phyloP scores from a whole-genome alignment of 2,329 filamentous ascomycete species.

The Ophioceras dolichostomum region DNA sequence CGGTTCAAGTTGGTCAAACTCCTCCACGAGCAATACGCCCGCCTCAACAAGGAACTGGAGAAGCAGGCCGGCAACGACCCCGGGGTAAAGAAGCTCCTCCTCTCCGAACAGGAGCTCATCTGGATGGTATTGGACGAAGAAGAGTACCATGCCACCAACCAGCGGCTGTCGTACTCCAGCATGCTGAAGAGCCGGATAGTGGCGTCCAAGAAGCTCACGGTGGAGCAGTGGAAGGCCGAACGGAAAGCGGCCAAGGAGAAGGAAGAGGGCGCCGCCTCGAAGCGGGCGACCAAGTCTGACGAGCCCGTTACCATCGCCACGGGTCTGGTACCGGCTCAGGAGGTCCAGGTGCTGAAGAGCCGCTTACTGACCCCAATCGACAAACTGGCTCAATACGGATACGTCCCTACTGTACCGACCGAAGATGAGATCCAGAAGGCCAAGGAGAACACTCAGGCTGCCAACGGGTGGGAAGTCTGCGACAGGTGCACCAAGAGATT shows the following conservation, averaged over 20 bases:
- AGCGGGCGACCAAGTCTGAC: constrained; percentile 1
- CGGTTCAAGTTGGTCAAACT: constrained; percentile 47
- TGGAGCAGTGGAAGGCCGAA: constrained; percentile 59
- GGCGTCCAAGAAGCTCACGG: constrained; percentile 61
- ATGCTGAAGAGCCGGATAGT: constrained; percentile 73
- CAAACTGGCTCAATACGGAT: constrained; percentile 57
- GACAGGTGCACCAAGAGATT: constrained; percentile 80
- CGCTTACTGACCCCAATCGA: constrained; percentile 52
- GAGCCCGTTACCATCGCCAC: constrained; percentile 40
- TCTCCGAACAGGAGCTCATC: constrained; percentile 56
- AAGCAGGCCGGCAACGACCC: constrained; percentile 37
- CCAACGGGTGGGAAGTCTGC: constrained; percentile 74
- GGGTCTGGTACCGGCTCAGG: constrained; percentile 54
- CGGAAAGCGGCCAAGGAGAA: constrained; percentile 20
- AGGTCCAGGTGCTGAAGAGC: constrained; percentile 47
- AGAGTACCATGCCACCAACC: constrained; percentile 57
- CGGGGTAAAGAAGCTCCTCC: constrained; percentile 35
- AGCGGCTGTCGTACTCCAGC: constrained; percentile 64
- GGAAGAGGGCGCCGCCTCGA: constrained; percentile 14
- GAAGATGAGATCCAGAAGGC: constrained; percentile 55
- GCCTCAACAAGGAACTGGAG: constrained; percentile 52
- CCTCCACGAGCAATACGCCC: constrained; percentile 52
- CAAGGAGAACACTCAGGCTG: constrained; percentile 48
- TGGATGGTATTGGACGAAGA: constrained; percentile 65
- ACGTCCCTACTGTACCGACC: constrained; percentile 58